Percentiles rank a stretch among this genome's conserved stretches.
Evolutionary conservation across 2,329 filamentous ascomycete genomes (phyloP).

Genomic region (Aspergillus sclerotialis): DNA sequence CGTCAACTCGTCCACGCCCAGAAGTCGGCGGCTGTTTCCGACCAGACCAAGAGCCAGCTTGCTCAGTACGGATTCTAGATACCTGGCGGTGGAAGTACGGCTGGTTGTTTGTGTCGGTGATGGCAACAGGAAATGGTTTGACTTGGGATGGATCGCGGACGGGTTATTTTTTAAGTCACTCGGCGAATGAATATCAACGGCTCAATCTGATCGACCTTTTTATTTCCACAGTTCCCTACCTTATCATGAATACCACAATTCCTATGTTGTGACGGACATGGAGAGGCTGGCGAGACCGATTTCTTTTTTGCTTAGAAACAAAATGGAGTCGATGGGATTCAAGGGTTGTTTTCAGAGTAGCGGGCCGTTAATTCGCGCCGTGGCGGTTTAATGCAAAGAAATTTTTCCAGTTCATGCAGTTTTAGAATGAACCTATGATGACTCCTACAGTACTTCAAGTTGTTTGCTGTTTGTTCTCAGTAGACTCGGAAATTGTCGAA

Average conservation of each 20-base stretch:
- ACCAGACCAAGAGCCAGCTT: slow-evolving; percentile 82
- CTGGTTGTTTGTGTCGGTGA: slow-evolving; percentile 35
- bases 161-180: slow-evolving; percentile 24
- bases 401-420: slow-evolving; percentile 24
- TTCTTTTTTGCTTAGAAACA: slow-evolving; percentile 25
- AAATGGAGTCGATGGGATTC: slow-evolving; percentile 34
- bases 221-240: slow-evolving; percentile 24
- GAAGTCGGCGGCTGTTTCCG: slow-evolving; percentile 82
- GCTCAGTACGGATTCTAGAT: slow-evolving; percentile 84
- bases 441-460: slow-evolving; percentile 10
- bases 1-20: slow-evolving; percentile 87
- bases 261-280: slow-evolving; percentile 30
- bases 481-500: too few relatives aligned
- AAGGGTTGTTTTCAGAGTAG: slow-evolving; percentile 36
- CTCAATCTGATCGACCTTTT: slow-evolving; percentile 35
- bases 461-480: not conserved
- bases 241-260: slow-evolving; percentile 29
- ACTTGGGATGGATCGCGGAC: slow-evolving; percentile 28
- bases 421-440: slow-evolving; percentile 28
- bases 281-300: slow-evolving; percentile 20
- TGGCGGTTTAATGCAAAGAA: slow-evolving; percentile 38
- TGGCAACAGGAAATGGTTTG: slow-evolving; percentile 19
- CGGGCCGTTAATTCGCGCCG: slow-evolving; percentile 35
- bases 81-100: slow-evolving; percentile 25
- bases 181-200: slow-evolving; percentile 30